Percentiles rank a stretch among this genome's conserved stretches.
Evolutionary conservation across 2,329 filamentous ascomycete genomes (phyloP).

Genomic region (Pseudocercospora crystallina): DNA sequence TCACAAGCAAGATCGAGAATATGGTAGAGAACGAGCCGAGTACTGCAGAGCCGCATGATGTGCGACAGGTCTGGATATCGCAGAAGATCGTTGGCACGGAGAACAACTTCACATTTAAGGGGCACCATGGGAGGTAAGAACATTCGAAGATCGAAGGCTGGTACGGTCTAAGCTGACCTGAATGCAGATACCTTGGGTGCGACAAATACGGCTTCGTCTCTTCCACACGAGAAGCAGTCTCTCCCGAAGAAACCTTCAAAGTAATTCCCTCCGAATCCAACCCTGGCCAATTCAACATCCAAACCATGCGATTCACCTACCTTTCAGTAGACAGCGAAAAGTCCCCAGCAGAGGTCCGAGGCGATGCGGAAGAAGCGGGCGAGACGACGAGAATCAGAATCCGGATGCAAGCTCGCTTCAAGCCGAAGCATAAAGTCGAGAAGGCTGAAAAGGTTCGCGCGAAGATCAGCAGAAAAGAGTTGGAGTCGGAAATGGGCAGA

Average conservation of each 20-base stretch:
- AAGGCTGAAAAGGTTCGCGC: constrained; percentile 82
- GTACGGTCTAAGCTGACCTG: not conserved
- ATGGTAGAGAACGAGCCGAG: constrained; percentile 76
- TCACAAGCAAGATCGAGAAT: constrained; percentile 79
- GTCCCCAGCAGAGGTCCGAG: constrained; percentile 65
- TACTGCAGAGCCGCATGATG: constrained; percentile 94
- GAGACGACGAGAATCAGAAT: constrained; percentile 74
- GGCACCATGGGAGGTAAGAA: constrained; percentile 70
- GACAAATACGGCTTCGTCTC: constrained; percentile 78
- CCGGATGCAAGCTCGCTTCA: constrained; percentile 94
- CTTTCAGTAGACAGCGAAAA: constrained; percentile 56
- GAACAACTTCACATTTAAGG: constrained; percentile 74
- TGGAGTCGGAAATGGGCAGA: constrained; percentile 34
- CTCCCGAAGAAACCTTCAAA: constrained; percentile 77
- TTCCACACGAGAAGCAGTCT: constrained; percentile 77
- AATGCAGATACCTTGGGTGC: constrained; percentile 72
- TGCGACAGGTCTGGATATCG: constrained; percentile 92
- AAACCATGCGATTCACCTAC: constrained; percentile 63
- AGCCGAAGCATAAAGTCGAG: constrained; percentile 73
- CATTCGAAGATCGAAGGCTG: not conserved
- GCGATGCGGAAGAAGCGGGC: constrained; percentile 67
- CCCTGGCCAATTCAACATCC: constrained; percentile 28
- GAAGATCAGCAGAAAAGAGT: constrained; percentile 80
- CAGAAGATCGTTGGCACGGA: constrained; percentile 81
- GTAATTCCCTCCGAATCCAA: constrained; percentile 34